Conservation (phyloP, 192 early-diverging fungal species). For the Podila epigama region DNA sequence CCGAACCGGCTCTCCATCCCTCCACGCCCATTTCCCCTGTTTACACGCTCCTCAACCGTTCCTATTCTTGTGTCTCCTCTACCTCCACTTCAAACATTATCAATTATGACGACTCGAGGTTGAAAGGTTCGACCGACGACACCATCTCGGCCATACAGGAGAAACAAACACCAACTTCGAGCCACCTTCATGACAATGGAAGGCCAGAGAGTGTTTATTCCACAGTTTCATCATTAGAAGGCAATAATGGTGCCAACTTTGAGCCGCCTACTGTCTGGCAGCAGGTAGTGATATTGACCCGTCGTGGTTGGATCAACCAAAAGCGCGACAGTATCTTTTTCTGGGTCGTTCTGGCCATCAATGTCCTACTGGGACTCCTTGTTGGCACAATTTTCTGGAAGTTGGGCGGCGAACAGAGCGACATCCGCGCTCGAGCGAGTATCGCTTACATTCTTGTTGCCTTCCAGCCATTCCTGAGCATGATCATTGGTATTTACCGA, state of each 20-base stretch:
- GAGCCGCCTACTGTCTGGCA: background rate
- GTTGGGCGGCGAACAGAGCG: background rate
- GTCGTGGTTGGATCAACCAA: constrained; percentile 3
- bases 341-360: background rate
- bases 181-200: no score
- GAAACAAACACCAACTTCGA: no score
- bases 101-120: no score
- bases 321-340: background rate
- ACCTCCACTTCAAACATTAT: no score
- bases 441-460: background rate
- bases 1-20: no score
- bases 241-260: background rate
- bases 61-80: no score
- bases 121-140: background rate
- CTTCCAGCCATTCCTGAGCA: constrained; percentile 1
- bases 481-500: constrained; percentile 2
- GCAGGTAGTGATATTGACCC: background rate
- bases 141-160: no score
- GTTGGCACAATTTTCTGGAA: constrained; percentile 6
- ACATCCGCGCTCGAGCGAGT: constrained; percentile 7
- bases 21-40: background rate
- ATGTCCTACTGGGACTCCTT: background rate
- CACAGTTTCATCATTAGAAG: no score
- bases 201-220: no score
- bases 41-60: background rate